Evolutionary conservation across 2,329 filamentous ascomycete genomes (phyloP), one percentile per base, ranked within the genome.

Genomic region (Aureobasidium sp.): DNA sequence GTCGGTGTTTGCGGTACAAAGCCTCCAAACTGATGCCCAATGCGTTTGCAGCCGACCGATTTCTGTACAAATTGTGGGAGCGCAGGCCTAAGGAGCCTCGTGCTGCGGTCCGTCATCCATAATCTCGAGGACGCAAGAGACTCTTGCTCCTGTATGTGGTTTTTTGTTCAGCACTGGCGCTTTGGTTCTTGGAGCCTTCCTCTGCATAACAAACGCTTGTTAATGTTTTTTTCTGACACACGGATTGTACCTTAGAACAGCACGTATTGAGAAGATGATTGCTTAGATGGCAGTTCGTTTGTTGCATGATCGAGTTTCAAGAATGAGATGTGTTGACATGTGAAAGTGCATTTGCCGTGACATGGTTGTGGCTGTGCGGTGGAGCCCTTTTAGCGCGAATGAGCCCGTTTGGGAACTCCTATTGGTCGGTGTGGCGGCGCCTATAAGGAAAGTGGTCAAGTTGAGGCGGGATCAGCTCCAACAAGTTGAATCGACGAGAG

Each of bases 371-470:
- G 40, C 36, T 43, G 55, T 25, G 55, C 36, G 33, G 55, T 58
- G 55, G 55, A 58, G 54, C 23, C 4, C 38, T 5, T 10, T 18
- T 51, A 9, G 55, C 55, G 47, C 55, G 42, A 42, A 45, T 29
- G 33, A 38, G 16, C 18, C 23, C 45, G 36, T 23, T 47, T 47
- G 43, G 43, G 43, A 40, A 56, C n/a, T 25, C 18, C 25, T 10
- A 58, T 58, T 58, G 54, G 54, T 58, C 16, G 38, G 20, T 58
- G 54, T 58, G 54, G 54, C 54, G 38, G 38, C 54, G 54, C 54
- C 23, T 58, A 43, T 58, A 58, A 31, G 53, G 54, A 58, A 58
- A 58, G 8, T 31, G 53, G 31, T 55, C 23, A 25, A 38, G 33
- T 42, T 53, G 31, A 40, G n/a, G 33, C 31, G 50, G 20, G 31